A percentile compares a stretch with the other conserved stretches of the same genome.
phyloP scores from a whole-genome alignment of 352 stramenopile genomes.

The Phytophthora capsici region DNA sequence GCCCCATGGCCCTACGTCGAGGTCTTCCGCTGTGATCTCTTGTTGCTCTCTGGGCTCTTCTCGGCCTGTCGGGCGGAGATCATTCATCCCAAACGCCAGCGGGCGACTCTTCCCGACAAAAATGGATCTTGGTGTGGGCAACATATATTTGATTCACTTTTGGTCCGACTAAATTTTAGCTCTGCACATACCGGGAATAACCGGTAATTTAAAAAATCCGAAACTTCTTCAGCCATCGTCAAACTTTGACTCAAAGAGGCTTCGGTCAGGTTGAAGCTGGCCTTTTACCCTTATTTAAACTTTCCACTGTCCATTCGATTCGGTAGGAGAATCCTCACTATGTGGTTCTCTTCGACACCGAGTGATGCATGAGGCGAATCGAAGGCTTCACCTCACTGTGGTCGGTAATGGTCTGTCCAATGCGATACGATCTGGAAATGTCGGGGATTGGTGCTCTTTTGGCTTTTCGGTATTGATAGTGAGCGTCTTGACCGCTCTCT shows the following conservation, averaged over 20 bases:
- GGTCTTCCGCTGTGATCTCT: not conserved
- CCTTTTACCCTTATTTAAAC: not conserved
- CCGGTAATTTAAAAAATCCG: too few relatives aligned
- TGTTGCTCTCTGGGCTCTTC: conserved; percentile 18
- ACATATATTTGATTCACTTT: not conserved
- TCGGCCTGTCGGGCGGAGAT: conserved; percentile 20
- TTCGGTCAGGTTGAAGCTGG: not conserved
- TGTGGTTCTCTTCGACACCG: too few relatives aligned
- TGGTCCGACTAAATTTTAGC: too few relatives aligned
- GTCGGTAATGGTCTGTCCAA: conserved; percentile 9
- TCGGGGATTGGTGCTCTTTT: conserved; percentile 29
- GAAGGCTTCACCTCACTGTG: not conserved
- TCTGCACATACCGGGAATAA: too few relatives aligned
- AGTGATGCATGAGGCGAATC: too few relatives aligned
- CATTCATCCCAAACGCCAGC: not conserved
- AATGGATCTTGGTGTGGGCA: conserved; percentile 23
- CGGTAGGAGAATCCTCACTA: too few relatives aligned
- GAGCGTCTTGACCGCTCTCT: conserved; percentile 23
- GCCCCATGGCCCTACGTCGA: conserved; percentile 50
- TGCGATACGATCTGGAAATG: conserved; percentile 2
- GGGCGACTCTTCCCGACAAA: conserved; percentile 30
- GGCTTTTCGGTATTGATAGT: conserved; percentile 24
- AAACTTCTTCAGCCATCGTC: not conserved
- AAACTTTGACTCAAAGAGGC: too few relatives aligned
- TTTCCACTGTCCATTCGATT: not conserved